Base-by-base conservation (phyloP, 345 rosid genomes). In the Bruguiera parviflora region DNA sequence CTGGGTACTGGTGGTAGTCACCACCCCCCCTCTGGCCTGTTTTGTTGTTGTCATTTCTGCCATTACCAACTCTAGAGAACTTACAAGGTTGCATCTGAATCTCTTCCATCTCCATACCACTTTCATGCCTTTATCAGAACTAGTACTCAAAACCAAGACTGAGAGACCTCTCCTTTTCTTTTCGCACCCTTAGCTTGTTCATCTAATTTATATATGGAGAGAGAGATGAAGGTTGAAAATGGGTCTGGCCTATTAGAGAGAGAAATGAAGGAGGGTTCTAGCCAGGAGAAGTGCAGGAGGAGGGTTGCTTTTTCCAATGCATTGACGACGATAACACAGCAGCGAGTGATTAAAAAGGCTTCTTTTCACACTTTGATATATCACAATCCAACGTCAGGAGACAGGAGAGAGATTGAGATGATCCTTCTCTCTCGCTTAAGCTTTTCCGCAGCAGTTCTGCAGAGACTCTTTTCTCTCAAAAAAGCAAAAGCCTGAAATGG, bases 371-470 rank as follows among this genome's bases (percentile, higher is more conserved):
- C 82, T 76, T 83, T 58, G 94, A 91, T 71, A 79, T 73, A 81
- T 91, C 96, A 78, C 86, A 28, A 80, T 91, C 96, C 81, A 84
- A 87, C 9, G 97, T 88, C 98, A 94, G 97, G 72, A 73, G 2
- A 8, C 59, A 22, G 59, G 72, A 47, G 73, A 72, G 69, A 64
- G 52, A 67, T 1, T 33, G 31, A 52, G 47, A 43, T 55, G 28
- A 56, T 61, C 67, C 53, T 71, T 60, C 84, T 59, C 85, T 77
- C 71, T 82, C 71, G 82, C 75, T 78, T 76, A 75, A 81, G 83
- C 87, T 84, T 86, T 90, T 71, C 81, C 77, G 49, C 49, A 15
- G 85, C 82, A 79, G 86, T 73, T 59, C 20, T 72, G 77, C 82
- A 79, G 68, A 43, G 60, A 21, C 77, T 71, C 16, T 76, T 82